These are phyloP conservation scores for Nicotiana otophora DNA, from an alignment of 257 asterid species.

Conservation along the genomic window DNA sequence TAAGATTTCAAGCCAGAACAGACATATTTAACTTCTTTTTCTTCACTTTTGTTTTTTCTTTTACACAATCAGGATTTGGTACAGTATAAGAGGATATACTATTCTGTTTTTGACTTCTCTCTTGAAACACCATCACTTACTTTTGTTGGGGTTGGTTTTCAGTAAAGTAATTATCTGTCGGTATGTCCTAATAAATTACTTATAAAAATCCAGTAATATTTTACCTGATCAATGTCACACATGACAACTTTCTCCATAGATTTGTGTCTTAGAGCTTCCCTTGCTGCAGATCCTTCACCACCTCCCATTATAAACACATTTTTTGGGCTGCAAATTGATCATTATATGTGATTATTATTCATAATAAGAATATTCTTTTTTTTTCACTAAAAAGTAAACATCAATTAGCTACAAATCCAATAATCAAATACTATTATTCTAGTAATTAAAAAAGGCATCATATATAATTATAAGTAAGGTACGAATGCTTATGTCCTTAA, in stretches of 20 bases:
- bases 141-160: neutral
- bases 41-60: too few species aligned
- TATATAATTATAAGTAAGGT: neutral
- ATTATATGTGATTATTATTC: neutral
- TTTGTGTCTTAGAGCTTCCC: slow-evolving; percentile 88
- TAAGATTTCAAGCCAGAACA: neutral
- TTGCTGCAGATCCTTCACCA: slow-evolving; percentile 97
- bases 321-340: slow-evolving; percentile 49
- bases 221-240: slow-evolving; percentile 95
- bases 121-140: neutral
- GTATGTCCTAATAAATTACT: neutral
- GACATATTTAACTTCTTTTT: too few species aligned
- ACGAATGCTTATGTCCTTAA: neutral
- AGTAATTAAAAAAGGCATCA: neutral
- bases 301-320: slow-evolving; percentile 92
- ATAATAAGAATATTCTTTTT: neutral
- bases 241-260: slow-evolving; percentile 79
- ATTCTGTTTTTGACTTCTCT: neutral
- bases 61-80: too few species aligned
- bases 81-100: neutral
- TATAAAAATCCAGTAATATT: too few species aligned
- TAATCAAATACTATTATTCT: neutral
- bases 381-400: too few species aligned
- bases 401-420: neutral
- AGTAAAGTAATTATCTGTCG: neutral